Conservation (phyloP, 805 yeast genomes). For the Hanseniaspora thailandica region DNA sequence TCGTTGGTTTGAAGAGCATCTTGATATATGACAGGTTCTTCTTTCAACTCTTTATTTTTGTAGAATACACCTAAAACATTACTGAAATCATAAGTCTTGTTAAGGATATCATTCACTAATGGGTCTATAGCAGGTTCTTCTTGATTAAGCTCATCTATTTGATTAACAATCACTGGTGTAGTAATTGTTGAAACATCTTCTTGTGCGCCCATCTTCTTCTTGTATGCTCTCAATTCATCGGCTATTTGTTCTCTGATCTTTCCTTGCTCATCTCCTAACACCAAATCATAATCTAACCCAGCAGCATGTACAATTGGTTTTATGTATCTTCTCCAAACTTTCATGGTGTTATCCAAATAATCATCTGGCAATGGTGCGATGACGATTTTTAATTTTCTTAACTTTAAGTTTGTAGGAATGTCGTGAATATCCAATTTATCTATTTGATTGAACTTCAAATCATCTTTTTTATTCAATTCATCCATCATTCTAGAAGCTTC, state of each 20-base stretch:
- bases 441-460: not conserved
- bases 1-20: constrained; percentile 37
- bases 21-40: constrained; percentile 21
- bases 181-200: constrained; percentile 19
- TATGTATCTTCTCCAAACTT: constrained; percentile 61
- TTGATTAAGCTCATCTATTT: constrained; percentile 9
- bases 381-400: constrained; percentile 70
- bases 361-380: constrained; percentile 97
- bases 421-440: constrained; percentile 36
- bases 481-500: constrained; percentile 16
- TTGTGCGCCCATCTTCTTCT: constrained; percentile 37
- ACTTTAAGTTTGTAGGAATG: constrained; percentile 38
- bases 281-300: constrained; percentile 71
- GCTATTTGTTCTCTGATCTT: constrained; percentile 75
- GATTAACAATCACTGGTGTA: constrained; percentile 18
- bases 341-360: constrained; percentile 60
- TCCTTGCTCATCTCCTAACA: constrained; percentile 76
- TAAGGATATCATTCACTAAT: constrained; percentile 20
- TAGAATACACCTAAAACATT: constrained; percentile 51
- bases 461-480: not conserved
- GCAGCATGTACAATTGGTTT: constrained; percentile 79
- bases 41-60: constrained; percentile 24
- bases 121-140: constrained; percentile 18
- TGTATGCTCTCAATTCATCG: constrained; percentile 58
- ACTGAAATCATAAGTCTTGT: constrained; percentile 32